Evolutionary conservation across 148 eudicot genomes (phyloP).

Genomic region (Chenopodium formosanum): DNA sequence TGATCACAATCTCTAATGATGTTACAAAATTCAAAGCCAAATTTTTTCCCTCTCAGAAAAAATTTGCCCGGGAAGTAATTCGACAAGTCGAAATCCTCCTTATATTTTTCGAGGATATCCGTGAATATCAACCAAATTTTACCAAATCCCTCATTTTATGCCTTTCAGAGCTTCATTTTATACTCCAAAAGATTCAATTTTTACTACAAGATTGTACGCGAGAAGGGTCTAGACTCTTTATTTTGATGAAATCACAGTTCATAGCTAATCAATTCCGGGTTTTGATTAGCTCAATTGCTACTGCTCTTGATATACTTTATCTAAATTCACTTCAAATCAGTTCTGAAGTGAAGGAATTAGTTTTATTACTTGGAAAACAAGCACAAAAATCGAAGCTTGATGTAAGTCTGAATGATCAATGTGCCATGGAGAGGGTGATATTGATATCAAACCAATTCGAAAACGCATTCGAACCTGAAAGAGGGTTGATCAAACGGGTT

Average conservation of each 20-base stretch:
- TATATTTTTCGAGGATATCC: constrained; percentile 60
- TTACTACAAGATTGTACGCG: constrained; percentile 61
- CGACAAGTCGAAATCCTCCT: constrained; percentile 58
- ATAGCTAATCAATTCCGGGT: constrained; percentile 44
- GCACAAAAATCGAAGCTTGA: constrained; percentile 48
- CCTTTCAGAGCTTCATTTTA: constrained; percentile 67
- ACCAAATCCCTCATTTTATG: constrained; percentile 34
- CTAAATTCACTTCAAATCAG: constrained; percentile 33
- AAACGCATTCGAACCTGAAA: constrained; percentile 58
- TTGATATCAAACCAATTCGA: constrained; percentile 62
- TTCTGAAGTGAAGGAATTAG: constrained; percentile 53
- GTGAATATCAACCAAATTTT: constrained; percentile 14
- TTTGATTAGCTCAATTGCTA: constrained; percentile 38
- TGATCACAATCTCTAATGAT: constrained; percentile 39
- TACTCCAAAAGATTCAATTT: constrained; percentile 57
- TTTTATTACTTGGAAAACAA: constrained; percentile 54
- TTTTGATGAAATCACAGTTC: constrained; percentile 52
- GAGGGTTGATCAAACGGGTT: constrained; percentile 39
- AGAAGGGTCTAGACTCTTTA: constrained; percentile 45
- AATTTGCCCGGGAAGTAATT: constrained; percentile 46
- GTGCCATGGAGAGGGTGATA: constrained; percentile 50
- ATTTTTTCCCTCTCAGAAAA: constrained; percentile 45
- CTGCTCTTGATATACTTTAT: constrained; percentile 56
- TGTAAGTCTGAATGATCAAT: constrained; percentile 45
- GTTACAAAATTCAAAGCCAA: constrained; percentile 38